phyloP scores from a whole-genome alignment of 352 stramenopile species.

The Phytophthora boehmeriae region DNA sequence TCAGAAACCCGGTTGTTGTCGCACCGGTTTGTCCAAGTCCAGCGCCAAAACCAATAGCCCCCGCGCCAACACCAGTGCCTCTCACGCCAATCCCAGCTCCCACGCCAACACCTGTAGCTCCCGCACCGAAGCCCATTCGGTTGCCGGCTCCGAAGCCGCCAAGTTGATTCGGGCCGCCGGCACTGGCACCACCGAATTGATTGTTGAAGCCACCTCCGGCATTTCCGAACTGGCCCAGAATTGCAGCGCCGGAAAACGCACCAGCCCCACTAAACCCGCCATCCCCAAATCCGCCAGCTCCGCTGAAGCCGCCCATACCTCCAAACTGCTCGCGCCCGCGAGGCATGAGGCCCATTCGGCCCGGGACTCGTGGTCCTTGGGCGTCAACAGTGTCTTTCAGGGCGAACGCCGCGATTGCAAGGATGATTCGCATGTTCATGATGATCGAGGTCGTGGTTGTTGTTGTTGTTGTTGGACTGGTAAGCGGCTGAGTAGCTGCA shows the following conservation, averaged over 20 bases:
- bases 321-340: constrained; percentile 28
- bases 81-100: too few relatives aligned
- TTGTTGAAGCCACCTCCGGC: constrained; percentile 13
- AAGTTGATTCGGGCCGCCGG: background rate
- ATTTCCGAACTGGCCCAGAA: constrained; percentile 8
- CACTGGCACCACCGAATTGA: constrained; percentile 4
- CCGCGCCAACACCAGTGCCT: too few relatives aligned
- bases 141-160: constrained; percentile 1
- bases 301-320: constrained; percentile 1
- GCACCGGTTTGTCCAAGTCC: background rate
- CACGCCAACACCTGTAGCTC: background rate
- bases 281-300: constrained; percentile 8
- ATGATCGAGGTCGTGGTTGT: background rate
- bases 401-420: constrained; percentile 20
- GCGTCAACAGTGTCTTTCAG: constrained; percentile 17
- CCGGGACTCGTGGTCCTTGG: constrained; percentile 23
- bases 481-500: background rate
- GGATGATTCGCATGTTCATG: constrained; percentile 28
- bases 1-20: background rate
- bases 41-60: constrained; percentile 1
- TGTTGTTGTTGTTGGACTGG: too few relatives aligned
- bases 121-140: constrained; percentile 9
- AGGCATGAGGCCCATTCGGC: constrained; percentile 14
- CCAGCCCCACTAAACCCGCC: background rate
- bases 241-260: background rate